Evolutionary conservation across 345 rosid species (phyloP), one percentile per base, ranked within the genome.

Genomic region (Atalantia buxifolia): DNA sequence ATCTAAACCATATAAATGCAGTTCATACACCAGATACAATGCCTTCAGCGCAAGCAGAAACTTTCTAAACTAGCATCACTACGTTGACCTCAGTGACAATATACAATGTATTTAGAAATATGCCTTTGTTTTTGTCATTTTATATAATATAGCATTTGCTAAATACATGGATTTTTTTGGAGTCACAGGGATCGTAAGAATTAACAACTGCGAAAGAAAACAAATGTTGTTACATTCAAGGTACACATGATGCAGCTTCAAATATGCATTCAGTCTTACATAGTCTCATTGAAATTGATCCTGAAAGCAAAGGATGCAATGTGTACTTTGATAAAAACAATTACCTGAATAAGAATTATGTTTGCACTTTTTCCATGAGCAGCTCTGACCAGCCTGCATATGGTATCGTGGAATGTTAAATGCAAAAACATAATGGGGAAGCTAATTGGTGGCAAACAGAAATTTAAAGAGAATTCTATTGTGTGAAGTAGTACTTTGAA

Each of bases 311-410:
- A 24, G 31, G 22, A 69, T 10, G 12, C 31, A 42, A 19, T 70
- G 27, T 24, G 5, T 61, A 30, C 45, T 19, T 21, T 75, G 57
- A 28, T 68, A 76, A 45, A 27, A 76, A 73, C 60, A 76, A 25
- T 55, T 59, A 88, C 99, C 98, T 94, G 97, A 85, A 96, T 88
- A 80, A 94, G 99, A 88, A 96, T 85, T 78, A 94, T 89, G 74
- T 92, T 89, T 8, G 98, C 97, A 74, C 94, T 95, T 79, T 90
- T 90, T 1, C 69, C 81, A 75, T 90, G 92, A 83, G 92, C 91
- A 83, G 84, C 88, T 83, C 92, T 88, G 77, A 92, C 92, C 72
- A 96, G 76, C 86, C 97, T 94, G 86, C 81, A 79, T 2, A 69
- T 66, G 64, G 36, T 28, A 59, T 28, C 35, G 7, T 57, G 25